Base-by-base conservation (phyloP, 257 asterid genomes). In the Fraxinus anomala region DNA sequence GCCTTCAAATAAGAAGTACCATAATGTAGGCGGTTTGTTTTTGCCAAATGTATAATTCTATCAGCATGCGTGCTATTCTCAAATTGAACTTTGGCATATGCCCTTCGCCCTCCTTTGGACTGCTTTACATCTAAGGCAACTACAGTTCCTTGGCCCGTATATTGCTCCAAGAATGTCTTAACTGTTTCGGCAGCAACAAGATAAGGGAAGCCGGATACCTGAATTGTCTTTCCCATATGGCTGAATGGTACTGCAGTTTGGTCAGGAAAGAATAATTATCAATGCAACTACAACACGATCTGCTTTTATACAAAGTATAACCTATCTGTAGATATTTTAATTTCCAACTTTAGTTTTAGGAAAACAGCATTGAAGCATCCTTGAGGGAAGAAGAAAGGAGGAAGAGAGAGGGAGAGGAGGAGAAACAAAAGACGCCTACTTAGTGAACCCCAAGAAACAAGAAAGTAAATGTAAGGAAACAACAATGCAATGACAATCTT, bases 41-140 rank as follows among this genome's bases (percentile, higher is more conserved):
- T 51, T 10, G 93, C 88, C 86, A 65, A 19, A 14, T 24, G 2
- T 39, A 90, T 77, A 67, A 90, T 87, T 0, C 0, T 30, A 11
- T 84, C 87, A 1, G 91, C 94, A 34, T 72, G 63, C 17, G 0
- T 19, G 76, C n/a, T 39, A 21, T 68, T 28, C 13, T 63, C 76
- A 73, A 93, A 95, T 78, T 95, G 98, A 49, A 95, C 98, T 73
- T 23, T 89, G 4, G 98, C 98, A 67, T 80, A 88, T 68, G 96
- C 84, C 77, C 96, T 87, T 14, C n/a, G 5, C 33, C 92, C 89
- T 3, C 54, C 34, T 80, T 79, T 88, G 65, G 79, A 23, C 28
- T 9, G 79, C 79, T 86, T 89, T 34, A 94, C 92, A 76, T 92
- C 90, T 75, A 91, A 34, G 59, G 91, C 96, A 75, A 61, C 78